A percentile compares a stretch with the other conserved stretches of the same genome.
Evolutionary conservation across 2,329 filamentous ascomycete genomes (phyloP).

Genomic region (Sclerotinia nivalis): DNA sequence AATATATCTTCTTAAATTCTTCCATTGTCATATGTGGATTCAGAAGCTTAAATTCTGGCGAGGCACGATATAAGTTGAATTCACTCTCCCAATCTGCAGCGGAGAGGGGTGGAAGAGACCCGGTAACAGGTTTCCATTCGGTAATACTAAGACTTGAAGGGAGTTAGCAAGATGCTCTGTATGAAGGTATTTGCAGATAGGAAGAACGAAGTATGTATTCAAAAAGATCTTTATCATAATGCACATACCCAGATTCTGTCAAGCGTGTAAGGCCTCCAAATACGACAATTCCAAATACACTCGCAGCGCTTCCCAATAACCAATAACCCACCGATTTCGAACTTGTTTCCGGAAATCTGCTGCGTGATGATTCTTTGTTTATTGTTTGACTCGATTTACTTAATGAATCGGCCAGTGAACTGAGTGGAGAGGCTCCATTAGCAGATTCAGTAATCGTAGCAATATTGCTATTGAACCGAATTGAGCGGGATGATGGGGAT

Average conservation of each 20-base stretch:
- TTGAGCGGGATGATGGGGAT: conserved; percentile 29
- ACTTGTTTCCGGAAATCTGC: conserved; percentile 53
- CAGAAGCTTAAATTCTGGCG: conserved; percentile 87
- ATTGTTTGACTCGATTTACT: conserved; percentile 34
- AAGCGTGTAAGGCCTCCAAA: conserved; percentile 91
- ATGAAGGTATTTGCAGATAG: not conserved
- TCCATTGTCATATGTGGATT: conserved; percentile 90
- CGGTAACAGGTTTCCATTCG: conserved; percentile 97
- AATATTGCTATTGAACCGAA: conserved; percentile 40
- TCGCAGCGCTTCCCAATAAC: conserved; percentile 86
- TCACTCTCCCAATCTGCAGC: conserved; percentile 85
- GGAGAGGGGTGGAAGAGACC: conserved; percentile 80
- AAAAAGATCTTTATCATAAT: conserved; percentile 26
- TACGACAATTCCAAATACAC: conserved; percentile 95
- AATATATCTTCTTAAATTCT: conserved; percentile 99
- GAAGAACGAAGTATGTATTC: not conserved
- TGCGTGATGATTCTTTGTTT: conserved; percentile 3
- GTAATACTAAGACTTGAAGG: conserved; percentile 78
- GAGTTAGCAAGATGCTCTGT: not conserved
- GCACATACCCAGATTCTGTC: conserved; percentile 84
- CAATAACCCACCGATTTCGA: conserved; percentile 84
- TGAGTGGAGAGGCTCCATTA: conserved; percentile 30
- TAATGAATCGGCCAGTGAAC: conserved; percentile 15
- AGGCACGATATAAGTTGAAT: conserved; percentile 88
- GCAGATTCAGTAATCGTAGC: conserved; percentile 21